Percentiles rank a stretch among this genome's conserved stretches.
Evolutionary conservation across 2,329 filamentous ascomycete species (phyloP).

Genomic region (Fusarium proliferatum): DNA sequence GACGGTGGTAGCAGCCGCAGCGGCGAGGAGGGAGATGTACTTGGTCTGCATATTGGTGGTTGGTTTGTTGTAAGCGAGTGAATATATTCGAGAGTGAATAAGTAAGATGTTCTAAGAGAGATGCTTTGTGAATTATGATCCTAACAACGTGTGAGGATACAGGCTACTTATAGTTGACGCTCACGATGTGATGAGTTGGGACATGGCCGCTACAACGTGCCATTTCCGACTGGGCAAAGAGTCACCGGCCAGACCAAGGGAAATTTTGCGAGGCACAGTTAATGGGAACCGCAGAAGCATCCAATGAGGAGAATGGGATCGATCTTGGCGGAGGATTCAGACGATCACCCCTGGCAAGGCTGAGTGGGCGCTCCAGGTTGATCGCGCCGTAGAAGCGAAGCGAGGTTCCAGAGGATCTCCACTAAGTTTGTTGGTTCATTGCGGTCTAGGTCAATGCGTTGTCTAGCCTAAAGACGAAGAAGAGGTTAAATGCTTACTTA

Average conservation of each 20-base stretch:
- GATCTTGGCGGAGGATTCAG: background rate
- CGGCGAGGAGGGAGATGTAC: conserved; percentile 18
- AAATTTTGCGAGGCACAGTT: conserved; percentile 14
- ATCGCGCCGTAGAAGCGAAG: background rate
- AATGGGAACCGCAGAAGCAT: background rate
- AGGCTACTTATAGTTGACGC: conserved; percentile 4
- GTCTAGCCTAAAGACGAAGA: background rate
- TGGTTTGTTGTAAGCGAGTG: background rate
- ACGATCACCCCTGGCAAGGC: conserved; percentile 7
- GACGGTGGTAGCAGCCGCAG: conserved; percentile 9
- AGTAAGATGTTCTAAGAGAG: background rate
- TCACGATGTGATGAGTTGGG: background rate
- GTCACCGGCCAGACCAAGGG: background rate
- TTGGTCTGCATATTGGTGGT: conserved; percentile 16
- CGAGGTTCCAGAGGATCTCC: background rate
- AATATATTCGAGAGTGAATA: background rate
- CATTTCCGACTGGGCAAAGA: background rate
- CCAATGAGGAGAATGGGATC: background rate
- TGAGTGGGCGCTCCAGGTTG: background rate
- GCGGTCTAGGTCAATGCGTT: background rate
- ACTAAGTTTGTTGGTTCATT: background rate
- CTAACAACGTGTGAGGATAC: background rate
- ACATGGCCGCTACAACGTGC: background rate
- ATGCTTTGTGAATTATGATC: background rate
- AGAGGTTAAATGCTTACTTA: background rate